Evolutionary conservation across 1,284 basidiomycete genomes (phyloP).

Genomic region (Coniferiporia weirii): DNA sequence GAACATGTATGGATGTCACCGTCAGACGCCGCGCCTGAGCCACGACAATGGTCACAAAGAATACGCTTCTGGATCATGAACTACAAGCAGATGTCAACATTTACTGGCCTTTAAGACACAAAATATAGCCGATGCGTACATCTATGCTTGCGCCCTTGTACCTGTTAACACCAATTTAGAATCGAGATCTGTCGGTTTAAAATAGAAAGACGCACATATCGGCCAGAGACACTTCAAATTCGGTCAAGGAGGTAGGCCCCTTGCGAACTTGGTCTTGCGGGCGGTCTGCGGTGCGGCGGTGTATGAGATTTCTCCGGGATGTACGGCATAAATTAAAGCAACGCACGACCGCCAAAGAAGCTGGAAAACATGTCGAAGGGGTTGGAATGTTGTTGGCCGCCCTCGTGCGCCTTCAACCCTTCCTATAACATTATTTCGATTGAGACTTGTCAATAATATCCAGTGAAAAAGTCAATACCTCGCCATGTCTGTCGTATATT

Average conservation of each 20-base stretch:
- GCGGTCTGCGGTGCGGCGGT: slow-evolving; percentile 27
- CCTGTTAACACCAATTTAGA: slow-evolving; percentile 30
- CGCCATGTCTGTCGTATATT: slow-evolving; percentile 90
- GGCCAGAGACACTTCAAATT: slow-evolving; percentile 81
- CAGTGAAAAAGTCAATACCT: slow-evolving; percentile 40
- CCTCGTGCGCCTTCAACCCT: slow-evolving; percentile 83
- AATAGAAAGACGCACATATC: slow-evolving; percentile 58
- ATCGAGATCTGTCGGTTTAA: slow-evolving; percentile 3
- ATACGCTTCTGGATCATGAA: slow-evolving; percentile 86
- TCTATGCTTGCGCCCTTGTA: slow-evolving; percentile 80
- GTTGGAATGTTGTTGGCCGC: slow-evolving; percentile 67
- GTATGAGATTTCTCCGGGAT: slow-evolving; percentile 18
- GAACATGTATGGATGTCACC: slow-evolving; percentile 79
- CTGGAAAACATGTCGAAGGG: slow-evolving; percentile 92
- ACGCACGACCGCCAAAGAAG: slow-evolving; percentile 82
- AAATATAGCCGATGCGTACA: slow-evolving; percentile 39
- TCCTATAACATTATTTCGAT: slow-evolving; percentile 42
- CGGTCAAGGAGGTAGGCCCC: slow-evolving; percentile 79
- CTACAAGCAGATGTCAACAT: slow-evolving; percentile 34
- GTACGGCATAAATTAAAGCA: slow-evolving; percentile 25
- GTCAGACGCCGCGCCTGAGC: slow-evolving; percentile 85
- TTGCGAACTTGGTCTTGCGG: slow-evolving; percentile 68
- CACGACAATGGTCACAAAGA: slow-evolving; percentile 90
- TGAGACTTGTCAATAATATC: neutral
- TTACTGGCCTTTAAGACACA: neutral